Conservation (phyloP, 2,329 filamentous ascomycete genomes). For the Colletotrichum sp. region DNA sequence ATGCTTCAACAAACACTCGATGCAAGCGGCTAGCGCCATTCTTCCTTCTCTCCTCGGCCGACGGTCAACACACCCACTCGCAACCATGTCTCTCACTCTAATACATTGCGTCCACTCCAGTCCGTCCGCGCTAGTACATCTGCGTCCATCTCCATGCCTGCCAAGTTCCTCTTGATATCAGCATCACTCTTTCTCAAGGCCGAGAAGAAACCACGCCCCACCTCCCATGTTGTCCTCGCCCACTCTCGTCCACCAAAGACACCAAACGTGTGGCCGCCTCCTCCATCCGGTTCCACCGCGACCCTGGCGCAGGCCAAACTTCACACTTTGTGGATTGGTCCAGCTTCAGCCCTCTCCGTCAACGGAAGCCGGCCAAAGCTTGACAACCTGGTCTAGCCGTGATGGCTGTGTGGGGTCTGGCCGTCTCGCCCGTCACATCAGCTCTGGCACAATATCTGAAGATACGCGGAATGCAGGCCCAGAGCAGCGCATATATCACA, state of each 20-base stretch:
- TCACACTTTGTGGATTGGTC: not conserved
- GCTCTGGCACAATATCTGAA: not conserved
- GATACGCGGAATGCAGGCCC: not conserved
- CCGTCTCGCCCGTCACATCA: not conserved
- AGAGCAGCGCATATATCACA: not conserved
- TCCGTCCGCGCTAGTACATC: not conserved
- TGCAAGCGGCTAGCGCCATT: not conserved
- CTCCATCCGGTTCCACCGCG: not conserved
- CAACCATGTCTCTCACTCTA: constrained; percentile 9
- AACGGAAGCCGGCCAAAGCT: not conserved
- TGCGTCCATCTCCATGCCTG: constrained; percentile 6
- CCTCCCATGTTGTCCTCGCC: not conserved
- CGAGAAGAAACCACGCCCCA: not conserved
- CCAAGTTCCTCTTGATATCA: constrained; percentile 7
- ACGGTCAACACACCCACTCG: not conserved
- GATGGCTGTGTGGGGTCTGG: not conserved
- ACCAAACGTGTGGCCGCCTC: not conserved
- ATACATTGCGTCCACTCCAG: not conserved
- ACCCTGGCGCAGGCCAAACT: not conserved
- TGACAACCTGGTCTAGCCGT: not conserved
- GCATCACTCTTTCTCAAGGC: not conserved
- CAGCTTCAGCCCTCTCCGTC: constrained; percentile 16
- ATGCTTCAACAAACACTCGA: not conserved
- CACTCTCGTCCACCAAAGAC: not conserved
- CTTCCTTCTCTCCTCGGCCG: not conserved